phyloP scores from a whole-genome alignment of 768 basidiomycete species.

The Mycena albidolilacea region DNA sequence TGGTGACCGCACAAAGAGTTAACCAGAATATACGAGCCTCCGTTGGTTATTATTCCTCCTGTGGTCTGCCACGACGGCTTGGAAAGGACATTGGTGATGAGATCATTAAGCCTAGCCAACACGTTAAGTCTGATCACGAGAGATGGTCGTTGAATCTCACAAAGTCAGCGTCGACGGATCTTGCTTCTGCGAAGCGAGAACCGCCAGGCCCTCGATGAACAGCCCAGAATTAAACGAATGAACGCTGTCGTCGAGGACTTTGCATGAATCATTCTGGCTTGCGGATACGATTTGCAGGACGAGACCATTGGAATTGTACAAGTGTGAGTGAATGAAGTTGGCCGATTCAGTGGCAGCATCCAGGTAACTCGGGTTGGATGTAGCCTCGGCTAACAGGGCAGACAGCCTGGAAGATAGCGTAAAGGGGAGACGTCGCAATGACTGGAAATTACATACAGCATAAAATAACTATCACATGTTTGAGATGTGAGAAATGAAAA shows the following conservation, averaged over 20 bases:
- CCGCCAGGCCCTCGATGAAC: constrained; percentile 36
- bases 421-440: too few species aligned
- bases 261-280: constrained; percentile 25
- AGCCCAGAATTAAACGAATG: constrained; percentile 31
- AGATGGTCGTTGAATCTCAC: not conserved
- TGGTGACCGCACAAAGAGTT: not conserved
- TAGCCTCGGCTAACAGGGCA: constrained; percentile 12
- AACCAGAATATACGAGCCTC: not conserved
- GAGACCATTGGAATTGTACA: constrained; percentile 17
- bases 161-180: constrained; percentile 17
- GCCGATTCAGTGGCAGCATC: constrained; percentile 23
- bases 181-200: constrained; percentile 26
- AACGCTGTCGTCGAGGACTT: not conserved
- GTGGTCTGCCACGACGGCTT: not conserved
- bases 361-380: constrained; percentile 16
- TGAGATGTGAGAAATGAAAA: not conserved
- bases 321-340: constrained; percentile 29
- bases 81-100: not conserved
- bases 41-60: not conserved
- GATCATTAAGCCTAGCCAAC: not conserved
- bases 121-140: too few species aligned
- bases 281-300: constrained; percentile 19
- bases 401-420: constrained; percentile 4
- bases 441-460: constrained; percentile 7
- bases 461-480: constrained; percentile 6